Evolutionary conservation across 1,139 yeast species (phyloP), one percentile per base, ranked within the genome.

Genomic region (Hemisphaericaspora lyxosophila): DNA sequence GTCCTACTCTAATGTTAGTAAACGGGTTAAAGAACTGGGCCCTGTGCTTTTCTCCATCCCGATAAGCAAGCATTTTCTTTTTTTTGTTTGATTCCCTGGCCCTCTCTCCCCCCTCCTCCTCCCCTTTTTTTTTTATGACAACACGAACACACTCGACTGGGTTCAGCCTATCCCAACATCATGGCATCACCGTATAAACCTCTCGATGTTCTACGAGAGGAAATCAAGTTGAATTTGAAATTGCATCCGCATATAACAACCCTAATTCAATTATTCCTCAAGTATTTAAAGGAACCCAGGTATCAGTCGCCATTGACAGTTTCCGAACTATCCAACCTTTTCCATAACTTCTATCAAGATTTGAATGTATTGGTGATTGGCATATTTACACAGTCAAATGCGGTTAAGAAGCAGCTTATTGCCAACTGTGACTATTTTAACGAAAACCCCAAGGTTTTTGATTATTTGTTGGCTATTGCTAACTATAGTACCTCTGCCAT

Each of bases 381-480:
- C 38, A 44, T 62, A 8, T 69, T 60, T 42, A 66, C 74, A 23
- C 73, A 62, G 46, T 64, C 70, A 39, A 70, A 70, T 46, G 51
- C 63, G 31, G 57, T 60, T 26, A 70, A 70, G 49, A 68, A 70
- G 35, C 68, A 49, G 47, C 58, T 70, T 33, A 66, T 70, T 13
- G 53, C 66, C 22, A 45, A 45, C 28, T 64, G 65, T 16, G 41
- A 48, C 5, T 52, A 53, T 36, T 67, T 70, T 48, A 56, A 52
- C 35, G 45, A 45, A 4, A 50, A 67, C 41, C 68, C 71, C 2
- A 53, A 55, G 32, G 46, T 53, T 4, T 70, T 62, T 44, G 76
- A 70, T 47, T 70, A 70, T 47, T 48, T 70, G 31, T 51, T 69
- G 39, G 75, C 75, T 23, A 70, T 70, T n/a, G 69, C 75, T 26